Evolutionary conservation across 2,329 filamentous ascomycete species (phyloP).

Genomic region (Cladobotryum mycophilum): DNA sequence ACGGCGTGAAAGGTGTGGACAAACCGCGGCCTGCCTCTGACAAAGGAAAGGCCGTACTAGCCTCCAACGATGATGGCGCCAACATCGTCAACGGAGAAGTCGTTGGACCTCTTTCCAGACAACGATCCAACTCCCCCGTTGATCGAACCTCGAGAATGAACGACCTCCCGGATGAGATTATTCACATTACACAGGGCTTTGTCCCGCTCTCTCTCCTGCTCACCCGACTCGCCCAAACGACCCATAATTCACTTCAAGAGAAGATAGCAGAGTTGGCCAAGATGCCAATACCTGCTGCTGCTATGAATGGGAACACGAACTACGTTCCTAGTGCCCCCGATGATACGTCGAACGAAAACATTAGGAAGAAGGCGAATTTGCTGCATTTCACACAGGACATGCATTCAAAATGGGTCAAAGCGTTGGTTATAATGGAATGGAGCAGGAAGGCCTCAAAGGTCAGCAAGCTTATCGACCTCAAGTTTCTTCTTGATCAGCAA

Average conservation of each 20-base stretch:
- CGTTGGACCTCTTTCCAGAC: slow-evolving; percentile 14
- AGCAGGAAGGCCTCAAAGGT: slow-evolving; percentile 72
- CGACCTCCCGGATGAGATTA: slow-evolving; percentile 54
- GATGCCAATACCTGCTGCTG: slow-evolving; percentile 50
- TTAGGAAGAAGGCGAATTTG: slow-evolving; percentile 68
- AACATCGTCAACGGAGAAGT: slow-evolving; percentile 23
- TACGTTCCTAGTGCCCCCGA: slow-evolving; percentile 32
- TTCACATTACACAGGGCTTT: slow-evolving; percentile 70
- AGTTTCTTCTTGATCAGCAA: slow-evolving; percentile 63
- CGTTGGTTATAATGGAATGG: slow-evolving; percentile 87
- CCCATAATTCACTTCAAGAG: slow-evolving; percentile 70
- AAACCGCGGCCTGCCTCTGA: slow-evolving; percentile 22
- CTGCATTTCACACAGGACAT: slow-evolving; percentile 73
- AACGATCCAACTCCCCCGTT: slow-evolving; percentile 11
- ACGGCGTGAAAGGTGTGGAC: slow-evolving; percentile 28
- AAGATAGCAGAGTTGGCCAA: slow-evolving; percentile 64
- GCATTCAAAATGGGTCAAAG: slow-evolving; percentile 86
- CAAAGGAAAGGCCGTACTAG: slow-evolving; percentile 25
- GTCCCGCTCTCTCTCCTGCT: slow-evolving; percentile 70
- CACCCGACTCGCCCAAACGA: slow-evolving; percentile 72
- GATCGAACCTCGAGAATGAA: slow-evolving; percentile 40
- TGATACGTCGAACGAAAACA: slow-evolving; percentile 58
- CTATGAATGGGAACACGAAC: slow-evolving; percentile 45
- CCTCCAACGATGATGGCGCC: slow-evolving; percentile 10
- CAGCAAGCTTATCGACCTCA: slow-evolving; percentile 82